Evolutionary conservation across 192 early-diverging fungal genomes (phyloP), one percentile per base, ranked within the genome.

Genomic region (Entophlyctis luteolus): DNA sequence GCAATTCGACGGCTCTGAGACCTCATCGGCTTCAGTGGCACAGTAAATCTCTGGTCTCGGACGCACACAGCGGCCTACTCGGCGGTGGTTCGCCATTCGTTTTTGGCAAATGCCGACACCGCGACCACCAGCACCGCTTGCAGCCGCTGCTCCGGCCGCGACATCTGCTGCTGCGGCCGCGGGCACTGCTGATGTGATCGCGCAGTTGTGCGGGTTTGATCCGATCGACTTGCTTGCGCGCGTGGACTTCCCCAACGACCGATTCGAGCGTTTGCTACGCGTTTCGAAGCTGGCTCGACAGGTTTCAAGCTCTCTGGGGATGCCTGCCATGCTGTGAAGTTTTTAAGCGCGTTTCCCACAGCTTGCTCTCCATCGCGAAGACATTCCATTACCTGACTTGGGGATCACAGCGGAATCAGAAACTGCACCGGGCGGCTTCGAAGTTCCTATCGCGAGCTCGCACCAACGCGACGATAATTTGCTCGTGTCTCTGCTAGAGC

Each of bases 171-270:
- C n/a, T n/a, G n/a, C n/a, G n/a, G n/a, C n/a, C n/a, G n/a, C n/a
- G n/a, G n/a, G n/a, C n/a, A n/a, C n/a, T n/a, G n/a, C n/a, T n/a
- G 54, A 54, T 29, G 55, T 71, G 27, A 49, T 71, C 1, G 49
- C 50, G 23, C 82, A 79, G 36, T 45, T 78, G 33, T 82, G 77
- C 72, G 83, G 83, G 5, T 84, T 84, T 48, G 80, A 84, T 57
- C 83, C 83, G n/a, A 23, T 73, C 0, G 78, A 79, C 25, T 50
- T 84, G 35, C 55, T 84, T 4, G 65, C 55, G 53, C 71, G 65
- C 16, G 71, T 79, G 28, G 77, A 79, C 36, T 84, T 84, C 72
- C 83, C 83, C 25, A 84, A 84, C 54, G 83, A 84, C 50, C 55
- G 74, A 18, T 70, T 75, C 55, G 81, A 82, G 46, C 38, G 72